These are phyloP conservation scores for Umbelopsis sp. DNA, from an alignment of 192 early-diverging fungal genomes.

Conservation along the genomic window DNA sequence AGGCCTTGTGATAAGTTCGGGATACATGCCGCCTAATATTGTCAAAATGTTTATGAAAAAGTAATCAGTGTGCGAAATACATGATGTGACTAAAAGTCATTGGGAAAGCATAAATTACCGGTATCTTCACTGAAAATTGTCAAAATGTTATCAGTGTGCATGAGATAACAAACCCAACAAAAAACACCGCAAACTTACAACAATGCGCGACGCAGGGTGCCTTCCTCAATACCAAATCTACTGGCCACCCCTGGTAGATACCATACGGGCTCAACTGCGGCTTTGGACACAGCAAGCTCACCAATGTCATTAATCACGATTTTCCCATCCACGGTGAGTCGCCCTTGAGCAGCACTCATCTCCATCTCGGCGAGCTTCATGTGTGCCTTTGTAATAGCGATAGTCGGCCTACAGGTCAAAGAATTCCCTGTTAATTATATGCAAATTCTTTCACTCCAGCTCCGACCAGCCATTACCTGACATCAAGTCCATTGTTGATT, in stretches of 20 bases:
- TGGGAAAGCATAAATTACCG: constrained; percentile 41
- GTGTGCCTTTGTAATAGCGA: constrained; percentile 93
- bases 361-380: constrained; percentile 94
- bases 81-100: background rate
- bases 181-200: constrained; percentile 60
- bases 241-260: constrained; percentile 90
- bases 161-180: constrained; percentile 1
- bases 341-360: constrained; percentile 62
- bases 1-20: constrained; percentile 89
- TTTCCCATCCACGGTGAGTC: constrained; percentile 77
- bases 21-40: constrained; percentile 79
- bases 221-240: constrained; percentile 85
- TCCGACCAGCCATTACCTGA: constrained; percentile 40
- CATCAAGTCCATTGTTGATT: constrained; percentile 72
- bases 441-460: background rate
- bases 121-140: constrained; percentile 69
- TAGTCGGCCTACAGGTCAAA: constrained; percentile 68
- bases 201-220: constrained; percentile 77
- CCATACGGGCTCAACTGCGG: constrained; percentile 95
- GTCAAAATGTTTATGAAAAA: background rate
- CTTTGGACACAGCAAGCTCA: constrained; percentile 88
- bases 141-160: background rate
- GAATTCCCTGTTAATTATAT: background rate
- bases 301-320: constrained; percentile 77
- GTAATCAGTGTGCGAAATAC: background rate